Percentiles rank a stretch among this genome's conserved stretches.
Evolutionary conservation across 1,284 basidiomycete species (phyloP).

Genomic region (Ceratobasidium sp.): DNA sequence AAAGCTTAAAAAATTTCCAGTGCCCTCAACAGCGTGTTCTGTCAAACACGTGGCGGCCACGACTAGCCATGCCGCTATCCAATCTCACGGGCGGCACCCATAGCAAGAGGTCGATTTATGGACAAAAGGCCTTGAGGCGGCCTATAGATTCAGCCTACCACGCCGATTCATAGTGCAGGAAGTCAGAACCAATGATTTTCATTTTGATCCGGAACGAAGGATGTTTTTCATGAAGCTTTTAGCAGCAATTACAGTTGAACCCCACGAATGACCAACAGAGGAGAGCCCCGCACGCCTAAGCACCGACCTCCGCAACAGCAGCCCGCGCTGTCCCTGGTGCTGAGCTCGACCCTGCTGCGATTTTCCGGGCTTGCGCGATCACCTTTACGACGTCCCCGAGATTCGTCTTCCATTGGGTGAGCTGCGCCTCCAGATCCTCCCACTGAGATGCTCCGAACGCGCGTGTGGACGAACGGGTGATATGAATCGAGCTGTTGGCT

Average conservation of each 20-base stretch:
- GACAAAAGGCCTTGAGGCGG: constrained; percentile 37
- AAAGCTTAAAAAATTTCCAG: constrained; percentile 38
- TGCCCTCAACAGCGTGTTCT: constrained; percentile 27
- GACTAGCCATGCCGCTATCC: neutral
- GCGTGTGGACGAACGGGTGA: constrained; percentile 81
- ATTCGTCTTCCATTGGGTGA: constrained; percentile 83
- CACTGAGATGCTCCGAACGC: constrained; percentile 84
- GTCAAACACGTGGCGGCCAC: constrained; percentile 33
- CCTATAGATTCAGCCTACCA: constrained; percentile 13
- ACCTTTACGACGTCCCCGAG: constrained; percentile 74
- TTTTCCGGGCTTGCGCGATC: constrained; percentile 68
- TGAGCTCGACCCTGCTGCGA: constrained; percentile 47
- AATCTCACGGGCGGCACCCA: neutral
- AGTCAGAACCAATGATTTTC: constrained; percentile 17
- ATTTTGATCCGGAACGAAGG: constrained; percentile 26
- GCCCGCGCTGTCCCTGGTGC: constrained; percentile 24
- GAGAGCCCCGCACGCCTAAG: constrained; percentile 8
- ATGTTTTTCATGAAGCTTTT: constrained; percentile 31
- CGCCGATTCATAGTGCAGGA: neutral
- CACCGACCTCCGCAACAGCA: constrained; percentile 39
- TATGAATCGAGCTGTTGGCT: constrained; percentile 76
- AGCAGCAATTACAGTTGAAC: neutral
- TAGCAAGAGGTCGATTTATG: neutral
- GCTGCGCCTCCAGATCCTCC: constrained; percentile 80
- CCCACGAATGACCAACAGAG: constrained; percentile 32